phyloP scores from a whole-genome alignment of 108 stramenopile genomes.

The Licmophora abbreviata region DNA sequence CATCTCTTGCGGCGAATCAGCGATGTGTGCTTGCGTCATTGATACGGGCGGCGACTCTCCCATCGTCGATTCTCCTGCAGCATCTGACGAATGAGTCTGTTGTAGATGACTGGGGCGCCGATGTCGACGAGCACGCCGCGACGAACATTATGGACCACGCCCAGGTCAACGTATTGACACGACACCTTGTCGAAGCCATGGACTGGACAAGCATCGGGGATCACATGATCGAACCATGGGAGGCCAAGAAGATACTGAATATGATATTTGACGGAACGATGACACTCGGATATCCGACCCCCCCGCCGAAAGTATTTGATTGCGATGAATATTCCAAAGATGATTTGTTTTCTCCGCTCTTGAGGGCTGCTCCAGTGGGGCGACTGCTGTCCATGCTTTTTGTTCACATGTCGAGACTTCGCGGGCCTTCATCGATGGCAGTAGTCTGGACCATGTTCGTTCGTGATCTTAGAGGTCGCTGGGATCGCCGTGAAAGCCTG shows the following conservation, averaged over 20 bases:
- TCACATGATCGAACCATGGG: slow-evolving; percentile 29
- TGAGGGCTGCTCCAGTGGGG: slow-evolving; percentile 65
- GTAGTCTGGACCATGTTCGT: slow-evolving; percentile 63
- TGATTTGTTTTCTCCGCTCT: slow-evolving; percentile 20
- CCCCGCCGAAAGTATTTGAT: slow-evolving; percentile 40
- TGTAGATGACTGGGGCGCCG: slow-evolving; percentile 40
- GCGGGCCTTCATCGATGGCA: slow-evolving; percentile 67
- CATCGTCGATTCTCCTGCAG: slow-evolving; percentile 44
- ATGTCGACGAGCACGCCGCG: slow-evolving; percentile 16
- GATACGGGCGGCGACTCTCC: slow-evolving; percentile 61
- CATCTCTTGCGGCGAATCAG: slow-evolving; percentile 59
- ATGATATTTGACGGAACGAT: slow-evolving; percentile 22
- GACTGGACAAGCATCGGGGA: slow-evolving; percentile 59
- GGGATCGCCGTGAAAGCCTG: slow-evolving; percentile 63
- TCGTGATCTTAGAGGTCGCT: slow-evolving; percentile 58
- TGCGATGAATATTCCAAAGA: slow-evolving; percentile 4
- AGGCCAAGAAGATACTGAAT: slow-evolving; percentile 33
- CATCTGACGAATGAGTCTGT: slow-evolving; percentile 55
- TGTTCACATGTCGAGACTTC: slow-evolving; percentile 64
- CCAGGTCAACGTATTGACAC: slow-evolving; percentile 42
- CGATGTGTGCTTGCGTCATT: slow-evolving; percentile 69
- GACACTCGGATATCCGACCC: slow-evolving; percentile 34
- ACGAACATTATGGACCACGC: slow-evolving; percentile 26
- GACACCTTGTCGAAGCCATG: slow-evolving; percentile 60
- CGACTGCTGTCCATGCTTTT: slow-evolving; percentile 79